Conservation (phyloP, 768 basidiomycete species). For the Suillus sp. region DNA sequence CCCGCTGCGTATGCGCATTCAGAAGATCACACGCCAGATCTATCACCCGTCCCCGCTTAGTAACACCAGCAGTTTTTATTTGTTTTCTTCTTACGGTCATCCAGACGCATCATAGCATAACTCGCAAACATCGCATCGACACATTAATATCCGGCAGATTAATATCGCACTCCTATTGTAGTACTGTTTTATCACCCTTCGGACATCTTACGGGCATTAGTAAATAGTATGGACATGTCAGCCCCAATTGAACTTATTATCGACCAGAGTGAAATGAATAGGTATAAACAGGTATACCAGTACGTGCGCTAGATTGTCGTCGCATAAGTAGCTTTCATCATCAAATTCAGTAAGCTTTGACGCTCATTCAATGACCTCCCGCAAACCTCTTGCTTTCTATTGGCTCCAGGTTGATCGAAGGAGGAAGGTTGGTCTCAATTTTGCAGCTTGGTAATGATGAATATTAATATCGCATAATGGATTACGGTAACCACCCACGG, state of each 20-base stretch:
- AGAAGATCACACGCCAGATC: constrained; percentile 11
- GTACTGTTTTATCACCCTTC: not conserved
- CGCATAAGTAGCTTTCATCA: no score
- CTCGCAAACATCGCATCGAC: not conserved
- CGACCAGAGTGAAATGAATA: no score
- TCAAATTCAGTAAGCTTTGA: no score
- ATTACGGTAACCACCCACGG: not conserved
- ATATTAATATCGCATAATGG: not conserved
- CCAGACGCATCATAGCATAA: not conserved
- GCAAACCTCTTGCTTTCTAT: no score
- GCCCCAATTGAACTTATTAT: not conserved
- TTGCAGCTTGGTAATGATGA: not conserved
- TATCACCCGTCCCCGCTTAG: constrained; percentile 10
- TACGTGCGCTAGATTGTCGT: not conserved
- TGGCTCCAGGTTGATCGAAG: no score
- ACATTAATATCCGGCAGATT: not conserved
- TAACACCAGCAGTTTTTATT: constrained; percentile 1
- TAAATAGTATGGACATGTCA: not conserved
- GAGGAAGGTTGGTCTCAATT: no score
- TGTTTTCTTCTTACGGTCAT: not conserved
- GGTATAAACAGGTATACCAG: not conserved
- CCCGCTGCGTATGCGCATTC: constrained; percentile 28
- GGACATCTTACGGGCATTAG: not conserved
- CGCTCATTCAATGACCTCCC: no score
- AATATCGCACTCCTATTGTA: not conserved